Base-by-base conservation (phyloP, 1,284 basidiomycete genomes). In the Moesziomyces sp. region DNA sequence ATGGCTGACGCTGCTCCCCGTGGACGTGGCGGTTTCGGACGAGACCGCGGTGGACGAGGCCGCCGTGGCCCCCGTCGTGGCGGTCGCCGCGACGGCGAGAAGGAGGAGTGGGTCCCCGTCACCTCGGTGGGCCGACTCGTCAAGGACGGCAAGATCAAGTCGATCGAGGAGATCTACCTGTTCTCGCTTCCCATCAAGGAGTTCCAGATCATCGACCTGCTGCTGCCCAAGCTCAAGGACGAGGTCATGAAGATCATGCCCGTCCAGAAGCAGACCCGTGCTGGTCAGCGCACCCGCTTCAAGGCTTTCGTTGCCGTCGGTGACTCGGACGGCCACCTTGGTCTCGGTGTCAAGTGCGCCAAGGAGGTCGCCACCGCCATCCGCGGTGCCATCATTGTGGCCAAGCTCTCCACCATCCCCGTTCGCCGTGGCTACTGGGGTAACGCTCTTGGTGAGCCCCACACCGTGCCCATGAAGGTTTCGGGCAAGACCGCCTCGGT, bases 161-260 rank as follows among this genome's bases (percentile, higher is more conserved):
- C 94, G 52, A 97, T 99, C 90, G 97, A 99, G 87, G 97, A 99
- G 86, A 97, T 99, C 88, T 99, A 99, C 89, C 93, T 99, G 84
- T 99, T 99, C 91, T 99, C 97, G 48, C 92, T 99, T 76, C 95
- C 97, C 77, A 80, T 84, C 71, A 84, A 84, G 77, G 82, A 83
- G 79, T 83, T 80, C 78, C 82, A 84, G 74, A 69, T 83, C 56
- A 76, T 84, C 51, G 82, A 84, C 80, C 69, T 84, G 11, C 71
- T 84, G n/a, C 74, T 84, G 42, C 82, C 82, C 74, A 82, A 82
- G 77, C 78, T 84, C 64, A 83, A 82, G 70, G 85, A 99, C 85
- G 96, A 99, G 87, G 96, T 99, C 79, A 99, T 99, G 97, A 97
- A 96, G 87, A 99, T 99, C 86, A 95, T 94, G 92, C 97, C 97